Conservation (phyloP, 345 rosid genomes). For the Eucalyptus guilfoylei region DNA sequence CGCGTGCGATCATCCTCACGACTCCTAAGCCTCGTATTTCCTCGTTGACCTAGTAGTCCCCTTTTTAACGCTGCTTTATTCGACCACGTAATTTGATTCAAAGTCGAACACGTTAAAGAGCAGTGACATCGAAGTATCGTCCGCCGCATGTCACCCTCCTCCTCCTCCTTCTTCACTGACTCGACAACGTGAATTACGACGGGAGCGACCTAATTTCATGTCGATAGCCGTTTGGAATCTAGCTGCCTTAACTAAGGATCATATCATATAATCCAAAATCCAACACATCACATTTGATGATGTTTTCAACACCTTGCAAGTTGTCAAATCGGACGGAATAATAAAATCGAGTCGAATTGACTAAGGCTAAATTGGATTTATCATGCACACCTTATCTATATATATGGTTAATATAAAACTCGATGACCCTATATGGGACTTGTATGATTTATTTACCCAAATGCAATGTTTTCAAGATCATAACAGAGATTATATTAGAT, state of each 20-base stretch:
- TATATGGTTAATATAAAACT: neutral
- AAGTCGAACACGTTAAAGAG: neutral
- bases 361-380: neutral
- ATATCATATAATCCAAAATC: neutral
- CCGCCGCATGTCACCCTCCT: neutral
- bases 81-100: neutral
- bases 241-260: neutral
- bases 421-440: neutral
- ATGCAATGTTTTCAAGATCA: neutral
- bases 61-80: neutral
- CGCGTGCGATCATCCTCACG: neutral
- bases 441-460: neutral
- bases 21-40: neutral
- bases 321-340: fast-evolving
- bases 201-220: neutral
- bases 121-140: neutral
- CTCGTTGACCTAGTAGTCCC: neutral
- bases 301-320: neutral
- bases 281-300: neutral
- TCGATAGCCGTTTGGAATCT: neutral
- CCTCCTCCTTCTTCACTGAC: neutral
- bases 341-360: fast-evolving
- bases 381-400: neutral
- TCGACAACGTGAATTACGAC: neutral
- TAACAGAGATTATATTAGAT: too few relatives aligned